A percentile compares a stretch with the other conserved stretches of the same genome.
phyloP scores from a whole-genome alignment of 2,329 filamentous ascomycete species.

The Calonectria hawksworthii region DNA sequence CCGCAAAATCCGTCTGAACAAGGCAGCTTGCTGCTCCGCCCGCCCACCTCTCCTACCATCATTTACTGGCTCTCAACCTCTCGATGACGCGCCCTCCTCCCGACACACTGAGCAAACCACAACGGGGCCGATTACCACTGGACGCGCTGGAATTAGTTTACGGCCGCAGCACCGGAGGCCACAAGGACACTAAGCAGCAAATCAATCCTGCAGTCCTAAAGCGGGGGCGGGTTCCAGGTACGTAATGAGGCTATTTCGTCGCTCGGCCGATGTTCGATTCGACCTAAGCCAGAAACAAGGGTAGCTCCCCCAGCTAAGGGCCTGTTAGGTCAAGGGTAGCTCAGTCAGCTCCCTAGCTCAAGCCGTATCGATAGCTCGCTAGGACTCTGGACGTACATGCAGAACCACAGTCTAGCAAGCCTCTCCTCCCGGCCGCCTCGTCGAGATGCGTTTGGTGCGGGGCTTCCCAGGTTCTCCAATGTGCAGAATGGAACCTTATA shows the following conservation, averaged over 20 bases:
- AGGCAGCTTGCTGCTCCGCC: slow-evolving; percentile 17
- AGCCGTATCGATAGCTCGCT: slow-evolving; percentile 20
- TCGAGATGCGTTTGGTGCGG: slow-evolving; percentile 14
- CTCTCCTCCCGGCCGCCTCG: background rate
- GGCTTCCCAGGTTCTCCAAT: slow-evolving; percentile 9
- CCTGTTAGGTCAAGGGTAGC: slow-evolving; percentile 24
- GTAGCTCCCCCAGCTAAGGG: slow-evolving; percentile 22
- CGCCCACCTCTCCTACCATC: background rate
- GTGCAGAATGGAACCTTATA: slow-evolving; percentile 12
- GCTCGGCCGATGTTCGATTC: slow-evolving; percentile 28
- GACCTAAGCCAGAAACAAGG: slow-evolving; percentile 16
- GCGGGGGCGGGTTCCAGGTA: slow-evolving; percentile 27
- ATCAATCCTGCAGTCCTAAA: slow-evolving; percentile 6
- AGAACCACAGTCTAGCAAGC: slow-evolving; percentile 7
- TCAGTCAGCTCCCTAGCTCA: background rate
- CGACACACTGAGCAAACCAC: slow-evolving; percentile 38
- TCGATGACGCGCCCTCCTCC: slow-evolving; percentile 11
- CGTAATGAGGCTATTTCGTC: slow-evolving; percentile 38
- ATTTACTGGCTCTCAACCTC: background rate
- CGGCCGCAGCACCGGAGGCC: background rate
- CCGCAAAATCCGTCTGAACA: slow-evolving; percentile 19
- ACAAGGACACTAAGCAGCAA: slow-evolving; percentile 3
- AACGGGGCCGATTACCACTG: slow-evolving; percentile 33
- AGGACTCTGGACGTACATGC: background rate
- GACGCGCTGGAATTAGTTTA: slow-evolving; percentile 20